phyloP scores from a whole-genome alignment of 1,284 basidiomycete species.

The Apiotrichum sp. region DNA sequence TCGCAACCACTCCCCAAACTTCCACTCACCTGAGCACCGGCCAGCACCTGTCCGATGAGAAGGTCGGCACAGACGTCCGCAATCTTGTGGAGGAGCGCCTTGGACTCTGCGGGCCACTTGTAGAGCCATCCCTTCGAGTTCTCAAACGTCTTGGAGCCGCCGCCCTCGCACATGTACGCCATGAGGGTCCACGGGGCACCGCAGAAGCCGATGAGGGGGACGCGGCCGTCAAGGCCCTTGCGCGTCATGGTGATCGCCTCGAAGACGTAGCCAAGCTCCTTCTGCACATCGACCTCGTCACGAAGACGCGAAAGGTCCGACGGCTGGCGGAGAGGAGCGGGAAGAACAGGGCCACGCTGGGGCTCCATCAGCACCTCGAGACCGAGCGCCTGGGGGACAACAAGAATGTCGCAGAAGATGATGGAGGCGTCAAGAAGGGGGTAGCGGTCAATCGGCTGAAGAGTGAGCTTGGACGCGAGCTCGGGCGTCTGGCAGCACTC shows the following conservation, averaged over 20 bases:
- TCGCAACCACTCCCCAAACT: no score
- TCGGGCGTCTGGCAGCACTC: conserved; percentile 82
- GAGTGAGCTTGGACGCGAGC: conserved; percentile 76
- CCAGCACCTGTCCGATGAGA: conserved; percentile 81
- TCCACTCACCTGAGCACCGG: conserved; percentile 75
- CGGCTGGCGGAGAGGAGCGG: conserved; percentile 70
- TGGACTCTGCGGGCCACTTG: conserved; percentile 75
- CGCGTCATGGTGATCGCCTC: conserved; percentile 79
- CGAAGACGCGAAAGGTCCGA: conserved; percentile 62
- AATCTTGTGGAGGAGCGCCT: conserved; percentile 65
- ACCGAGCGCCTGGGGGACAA: conserved; percentile 91
- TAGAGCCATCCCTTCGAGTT: conserved; percentile 90
- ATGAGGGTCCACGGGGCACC: conserved; percentile 96
- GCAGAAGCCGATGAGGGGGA: conserved; percentile 90
- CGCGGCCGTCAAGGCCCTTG: conserved; percentile 68
- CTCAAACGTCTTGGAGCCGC: conserved; percentile 77
- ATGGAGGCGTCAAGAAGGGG: conserved; percentile 82
- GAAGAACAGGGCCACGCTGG: conserved; percentile 66
- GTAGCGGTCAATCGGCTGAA: conserved; percentile 86
- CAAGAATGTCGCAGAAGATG: conserved; percentile 95
- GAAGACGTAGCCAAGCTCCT: conserved; percentile 83
- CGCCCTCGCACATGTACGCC: conserved; percentile 94
- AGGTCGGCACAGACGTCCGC: conserved; percentile 80
- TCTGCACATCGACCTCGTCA: conserved; percentile 63
- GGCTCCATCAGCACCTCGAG: conserved; percentile 92